phyloP scores from a whole-genome alignment of 2,329 filamentous ascomycete species.

The Orbilia blumenaviensis region DNA sequence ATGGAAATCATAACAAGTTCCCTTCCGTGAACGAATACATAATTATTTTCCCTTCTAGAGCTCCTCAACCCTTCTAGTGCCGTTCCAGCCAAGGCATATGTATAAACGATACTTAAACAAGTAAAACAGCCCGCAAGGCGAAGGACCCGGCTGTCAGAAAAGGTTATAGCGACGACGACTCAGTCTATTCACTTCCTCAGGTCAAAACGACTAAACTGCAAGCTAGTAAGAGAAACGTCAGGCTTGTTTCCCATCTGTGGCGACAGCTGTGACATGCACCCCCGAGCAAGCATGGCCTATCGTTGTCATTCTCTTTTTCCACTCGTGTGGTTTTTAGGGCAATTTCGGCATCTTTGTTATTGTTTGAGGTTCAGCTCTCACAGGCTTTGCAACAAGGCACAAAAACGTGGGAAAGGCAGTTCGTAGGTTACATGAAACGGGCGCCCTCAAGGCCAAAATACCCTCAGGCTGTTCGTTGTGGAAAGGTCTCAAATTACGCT shows the following conservation, averaged over 20 bases:
- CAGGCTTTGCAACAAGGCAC: constrained; percentile 39
- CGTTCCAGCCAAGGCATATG: constrained; percentile 26
- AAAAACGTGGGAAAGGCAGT: constrained; percentile 48
- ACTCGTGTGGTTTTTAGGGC: background rate
- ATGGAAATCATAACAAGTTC: constrained; percentile 16
- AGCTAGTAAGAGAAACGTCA: constrained; percentile 22
- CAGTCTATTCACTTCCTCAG: too few relatives aligned
- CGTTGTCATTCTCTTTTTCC: constrained; percentile 1
- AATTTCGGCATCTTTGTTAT: background rate
- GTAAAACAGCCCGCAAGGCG: constrained; percentile 52
- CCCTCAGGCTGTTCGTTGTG: background rate
- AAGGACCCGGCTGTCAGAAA: constrained; percentile 54
- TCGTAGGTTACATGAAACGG: constrained; percentile 44
- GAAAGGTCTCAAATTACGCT: constrained; percentile 41
- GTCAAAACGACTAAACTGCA: too few relatives aligned
- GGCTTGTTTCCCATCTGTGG: constrained; percentile 26
- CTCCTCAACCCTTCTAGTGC: constrained; percentile 32
- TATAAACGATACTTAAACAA: constrained; percentile 22
- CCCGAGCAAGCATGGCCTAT: constrained; percentile 21
- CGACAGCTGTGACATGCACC: constrained; percentile 41
- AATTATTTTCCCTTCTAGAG: constrained; percentile 26
- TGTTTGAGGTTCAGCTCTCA: constrained; percentile 50
- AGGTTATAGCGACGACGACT: constrained; percentile 39
- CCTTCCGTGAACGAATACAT: constrained; percentile 49
- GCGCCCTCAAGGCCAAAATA: constrained; percentile 2